Percentiles rank a stretch among this genome's conserved stretches.
Evolutionary conservation across 208 protist genomes (phyloP).

Genomic region (Trichomonas vaginalis): DNA sequence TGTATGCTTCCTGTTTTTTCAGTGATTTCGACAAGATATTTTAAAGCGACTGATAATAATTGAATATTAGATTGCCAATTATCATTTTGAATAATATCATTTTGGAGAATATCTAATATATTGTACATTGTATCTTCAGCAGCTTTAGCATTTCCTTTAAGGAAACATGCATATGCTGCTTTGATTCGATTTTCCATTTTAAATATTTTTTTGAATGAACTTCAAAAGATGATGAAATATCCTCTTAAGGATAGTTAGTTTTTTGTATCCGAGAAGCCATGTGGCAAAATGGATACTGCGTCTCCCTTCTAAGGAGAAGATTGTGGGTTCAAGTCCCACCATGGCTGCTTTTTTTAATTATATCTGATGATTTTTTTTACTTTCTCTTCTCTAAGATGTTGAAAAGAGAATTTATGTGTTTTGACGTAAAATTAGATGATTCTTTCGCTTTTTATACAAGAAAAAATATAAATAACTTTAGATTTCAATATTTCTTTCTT

Average conservation of each 20-base stretch:
- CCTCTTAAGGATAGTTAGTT: too few species aligned
- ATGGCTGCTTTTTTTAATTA: neutral
- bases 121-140: neutral
- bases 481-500: too few species aligned
- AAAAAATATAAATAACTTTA: too few species aligned
- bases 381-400: too few species aligned
- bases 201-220: too few species aligned
- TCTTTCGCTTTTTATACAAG: too few species aligned
- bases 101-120: neutral
- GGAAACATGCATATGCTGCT: neutral
- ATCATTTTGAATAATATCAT: neutral
- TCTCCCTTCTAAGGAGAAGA: conserved; percentile 5
- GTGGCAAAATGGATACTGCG: neutral
- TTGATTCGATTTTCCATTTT: neutral
- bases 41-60: neutral
- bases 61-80: neutral
- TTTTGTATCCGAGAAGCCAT: neutral
- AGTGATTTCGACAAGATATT: neutral
- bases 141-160: neutral
- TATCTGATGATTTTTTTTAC: too few species aligned
- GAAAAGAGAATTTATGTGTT: too few species aligned
- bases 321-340: neutral
- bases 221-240: too few species aligned
- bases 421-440: too few species aligned
- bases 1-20: neutral